Base-by-base conservation (phyloP, 305 asterid genomes). In the Andrographis paniculata region DNA sequence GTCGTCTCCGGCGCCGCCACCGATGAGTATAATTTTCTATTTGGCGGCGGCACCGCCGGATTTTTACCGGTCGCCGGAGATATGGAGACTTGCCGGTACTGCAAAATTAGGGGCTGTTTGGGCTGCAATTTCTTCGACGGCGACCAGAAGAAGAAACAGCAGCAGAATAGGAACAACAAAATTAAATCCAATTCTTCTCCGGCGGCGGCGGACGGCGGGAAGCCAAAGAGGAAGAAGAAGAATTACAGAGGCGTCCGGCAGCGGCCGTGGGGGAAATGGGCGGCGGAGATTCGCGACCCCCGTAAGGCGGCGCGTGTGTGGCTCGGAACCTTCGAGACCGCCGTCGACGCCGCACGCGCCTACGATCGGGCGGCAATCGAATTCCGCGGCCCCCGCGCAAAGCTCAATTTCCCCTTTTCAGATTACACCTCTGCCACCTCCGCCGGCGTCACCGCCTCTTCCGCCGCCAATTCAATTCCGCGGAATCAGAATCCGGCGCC, bases 251-350 rank as follows among this genome's bases (percentile, higher is more conserved):
- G 97, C 0, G 97, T 84, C 15, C 67, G 97, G 51, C 94, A 82
- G 53, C 49, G 97, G 69, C 97, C 95, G 1, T 88, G 97, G 95
- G 97, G 95, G 9, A 88, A 88, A 49, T 88, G 94, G 94, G 95
- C 93, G 2, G 84, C 95, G 5, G 95, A 88, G 68, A 88, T 88
- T 10, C 44, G 95, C 12, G 94, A 88, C 65, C 97, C 97, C 0
- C 57, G 73, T 13, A 78, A 73, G 56, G 95, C 95, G 5, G 77
- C 82, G 15, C 80, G 95, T 4, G 97, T 88, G 33, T 88, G 97
- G 97, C 78, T 84, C 2, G 95, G 95, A 7, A 88, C 95, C 0
- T 88, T 88, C 48, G 78, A 68, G 24, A 84, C 94, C 0, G 93
- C 85, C 0, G 97, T 70, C 64, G 94, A 76, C 0, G 93, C 95